Evolutionary conservation across 345 rosid species (phyloP), one percentile per base, ranked within the genome.

Genomic region (Populus nigra): DNA sequence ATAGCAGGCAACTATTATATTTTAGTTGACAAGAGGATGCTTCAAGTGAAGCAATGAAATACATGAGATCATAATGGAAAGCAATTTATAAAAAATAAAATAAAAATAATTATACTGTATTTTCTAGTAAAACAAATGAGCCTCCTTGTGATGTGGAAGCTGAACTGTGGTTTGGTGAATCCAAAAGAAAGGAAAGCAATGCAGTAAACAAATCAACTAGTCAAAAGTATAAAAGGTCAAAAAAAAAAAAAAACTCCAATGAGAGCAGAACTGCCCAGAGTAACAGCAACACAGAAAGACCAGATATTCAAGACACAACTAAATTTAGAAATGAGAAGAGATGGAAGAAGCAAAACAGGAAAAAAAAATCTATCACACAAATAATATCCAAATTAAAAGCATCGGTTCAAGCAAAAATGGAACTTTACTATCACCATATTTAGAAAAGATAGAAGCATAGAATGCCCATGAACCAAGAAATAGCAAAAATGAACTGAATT

Each of bases 101-200:
- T 35, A 49, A 31, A 43, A 25, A 22, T 69, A 43, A 62, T 17
- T 8, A 62, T 16, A 41, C 1, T 7, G 23, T n/a, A 73, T 36
- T 22, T 69, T 23, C 45, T 65, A 65, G 36, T 2, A 18, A 41
- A 78, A 80, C 50, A 50, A 73, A 78, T 70, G 47, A 57, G 70
- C 49, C 66, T 72, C 20, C 69, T 36, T 45, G 35, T 57, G 61
- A 68, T 27, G 57, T 25, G 43, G n/a, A 66, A 59, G 69, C 53
- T 80, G 71, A 70, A 66, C 76, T 15, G 50, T 75, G 70, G 69
- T 74, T 71, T 62, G 36, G 39, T 15, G 29, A 77, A 70, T 80
- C 69, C 73, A 73, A 73, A 50, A 77, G 68, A 65, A 71, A 45
- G 13, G 17, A 49, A 76, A 73, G 68, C 9, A 72, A 39, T 78